Percentiles rank a stretch among this genome's conserved stretches.
Evolutionary conservation across 345 rosid species (phyloP).

Genomic region (sweet orange (Citrus sinensis)): DNA sequence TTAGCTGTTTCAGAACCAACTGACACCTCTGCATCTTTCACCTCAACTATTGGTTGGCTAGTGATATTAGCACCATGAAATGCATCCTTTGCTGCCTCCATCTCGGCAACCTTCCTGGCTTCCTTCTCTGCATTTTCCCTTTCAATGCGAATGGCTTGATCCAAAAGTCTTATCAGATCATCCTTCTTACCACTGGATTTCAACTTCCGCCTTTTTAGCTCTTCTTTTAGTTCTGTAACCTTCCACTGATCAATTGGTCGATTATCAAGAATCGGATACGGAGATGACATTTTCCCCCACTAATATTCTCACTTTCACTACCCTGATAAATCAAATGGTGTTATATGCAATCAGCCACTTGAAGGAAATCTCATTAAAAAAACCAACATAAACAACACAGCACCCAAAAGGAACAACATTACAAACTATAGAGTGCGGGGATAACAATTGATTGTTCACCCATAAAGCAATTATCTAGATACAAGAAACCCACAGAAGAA

Average conservation of each 20-base stretch:
- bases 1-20: constrained; percentile 25
- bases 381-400: not conserved
- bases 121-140: constrained; percentile 38
- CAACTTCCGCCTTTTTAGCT: constrained; percentile 75
- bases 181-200: constrained; percentile 76
- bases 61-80: constrained; percentile 29
- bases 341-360: constrained; percentile 5
- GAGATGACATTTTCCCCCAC: constrained; percentile 62
- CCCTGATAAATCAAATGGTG: constrained; percentile 18
- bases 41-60: constrained; percentile 16
- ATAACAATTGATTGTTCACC: not conserved
- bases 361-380: not conserved
- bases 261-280: constrained; percentile 62
- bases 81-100: constrained; percentile 16
- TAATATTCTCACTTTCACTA: constrained; percentile 17
- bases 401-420: not conserved
- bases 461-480: not conserved
- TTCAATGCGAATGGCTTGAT: constrained; percentile 66
- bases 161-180: constrained; percentile 78
- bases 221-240: constrained; percentile 93
- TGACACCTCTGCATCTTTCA: constrained; percentile 21
- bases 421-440: not conserved
- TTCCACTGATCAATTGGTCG: constrained; percentile 90
- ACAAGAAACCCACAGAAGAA: not conserved
- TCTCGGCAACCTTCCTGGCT: not conserved